These are phyloP conservation scores for Capsella rubella DNA, from an alignment of 441 rosid species.

Conservation along the genomic window DNA sequence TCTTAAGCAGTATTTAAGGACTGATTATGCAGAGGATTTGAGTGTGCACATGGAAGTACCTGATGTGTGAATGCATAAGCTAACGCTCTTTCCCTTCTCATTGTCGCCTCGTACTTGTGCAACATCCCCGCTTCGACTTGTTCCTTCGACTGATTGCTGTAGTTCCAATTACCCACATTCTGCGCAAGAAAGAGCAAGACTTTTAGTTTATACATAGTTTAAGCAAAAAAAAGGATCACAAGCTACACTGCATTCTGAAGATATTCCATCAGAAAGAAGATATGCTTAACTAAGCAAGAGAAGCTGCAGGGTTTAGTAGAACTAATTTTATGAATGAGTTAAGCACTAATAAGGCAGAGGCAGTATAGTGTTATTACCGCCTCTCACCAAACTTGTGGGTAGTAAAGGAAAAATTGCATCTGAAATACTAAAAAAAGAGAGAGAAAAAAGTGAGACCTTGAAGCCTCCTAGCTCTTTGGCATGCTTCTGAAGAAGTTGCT, in stretches of 20 bases:
- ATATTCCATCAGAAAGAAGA: neutral
- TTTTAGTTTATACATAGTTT: neutral
- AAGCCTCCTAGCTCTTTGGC: conserved; percentile 74
- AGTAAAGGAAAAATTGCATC: neutral
- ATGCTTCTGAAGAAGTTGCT: conserved; percentile 84
- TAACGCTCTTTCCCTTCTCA: conserved; percentile 72
- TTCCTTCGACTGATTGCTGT: conserved; percentile 67
- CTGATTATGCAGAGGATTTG: neutral
- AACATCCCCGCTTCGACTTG: conserved; percentile 63
- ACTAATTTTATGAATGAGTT: neutral
- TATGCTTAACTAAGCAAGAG: neutral
- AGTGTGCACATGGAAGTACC: conserved; percentile 45
- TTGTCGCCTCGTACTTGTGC: conserved; percentile 64
- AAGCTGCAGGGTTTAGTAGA: neutral
- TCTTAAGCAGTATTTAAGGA: conserved; percentile 5
- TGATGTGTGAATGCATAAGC: conserved; percentile 78
- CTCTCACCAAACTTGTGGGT: neutral
- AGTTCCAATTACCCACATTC: conserved; percentile 74
- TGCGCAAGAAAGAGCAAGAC: conserved; percentile 32
- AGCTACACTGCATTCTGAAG: neutral
- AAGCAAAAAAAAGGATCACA: neutral
- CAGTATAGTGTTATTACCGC: too few relatives aligned
- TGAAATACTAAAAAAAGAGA: conserved; percentile 24
- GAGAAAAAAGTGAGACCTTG: conserved; percentile 53
- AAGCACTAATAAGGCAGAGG: neutral